Evolutionary conservation across 1,139 yeast genomes (phyloP), one percentile per base, ranked within the genome.

Genomic region (Hemisphaericaspora xylofermentans): DNA sequence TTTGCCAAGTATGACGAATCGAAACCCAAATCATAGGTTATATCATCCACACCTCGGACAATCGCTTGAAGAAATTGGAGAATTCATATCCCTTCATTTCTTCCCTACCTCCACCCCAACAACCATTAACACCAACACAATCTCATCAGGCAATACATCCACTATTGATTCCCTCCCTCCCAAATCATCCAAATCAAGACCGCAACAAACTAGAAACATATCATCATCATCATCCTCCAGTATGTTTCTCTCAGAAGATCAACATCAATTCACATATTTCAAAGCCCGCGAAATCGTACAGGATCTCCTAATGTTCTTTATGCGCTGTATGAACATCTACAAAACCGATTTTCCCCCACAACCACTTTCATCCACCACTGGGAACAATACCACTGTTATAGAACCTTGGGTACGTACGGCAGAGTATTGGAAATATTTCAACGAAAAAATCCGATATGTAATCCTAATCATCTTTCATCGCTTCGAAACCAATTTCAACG

Each of bases 361-460:
- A n/a, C n/a, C n/a, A n/a, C n/a, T n/a, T n/a, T n/a, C n/a, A n/a
- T n/a, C n/a, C n/a, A n/a, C n/a, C n/a, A n/a, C n/a, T n/a, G n/a
- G n/a, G n/a, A n/a, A n/a, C 26, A 27, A 14, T 16, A n/a, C 40
- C 3, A 40, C 29, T 17, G 36, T 40, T 5, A 35, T 34, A 4
- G 48, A 42, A 25, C 50, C 50, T 4, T 65, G 69, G 70, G 38
- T 43, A 4, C 35, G 39, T 24, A 43, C 63, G 3, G 47, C 50
- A 3, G 45, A 44, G 4, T 54, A 55, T 26, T 71, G 75, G 75
- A 22, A 41, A 5, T 66, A 63, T 40, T 71, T 70, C 49, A 63
- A 67, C 41, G 49, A 50, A 22, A 60, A 58, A 28, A 58, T 70
- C 2, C 45, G 70, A 17, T 69, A 51, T 42, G 58, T 49, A 32